Evolutionary conservation across 2,329 filamentous ascomycete genomes (phyloP), one percentile per base, ranked within the genome.

Genomic region (Apiospora koreana): DNA sequence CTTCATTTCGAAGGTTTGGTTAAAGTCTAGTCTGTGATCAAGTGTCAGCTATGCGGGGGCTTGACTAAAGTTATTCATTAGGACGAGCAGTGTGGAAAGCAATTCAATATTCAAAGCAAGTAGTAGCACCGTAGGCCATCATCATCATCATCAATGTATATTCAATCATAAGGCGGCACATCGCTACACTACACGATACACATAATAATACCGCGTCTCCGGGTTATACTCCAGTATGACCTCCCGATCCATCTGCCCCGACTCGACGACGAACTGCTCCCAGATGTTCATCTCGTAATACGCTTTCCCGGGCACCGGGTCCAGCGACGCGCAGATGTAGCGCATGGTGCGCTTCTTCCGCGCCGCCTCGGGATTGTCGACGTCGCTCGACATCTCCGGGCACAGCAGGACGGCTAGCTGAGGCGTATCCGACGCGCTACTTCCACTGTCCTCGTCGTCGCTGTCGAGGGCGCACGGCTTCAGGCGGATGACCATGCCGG

Each of bases 211-310:
- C 69, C 84, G 76, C n/a, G 83, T 83, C 9, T 73, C 79, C 2
- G 75, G 69, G 73, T 85, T 83, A 72, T 84, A 85, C 73, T 85
- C 82, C 12, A 85, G 71, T 41, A 83, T 70, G 3, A 85, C 79
- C 75, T 85, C 83, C 0, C 71, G 74, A 46, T 81, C 77, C 82
- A 86, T 85, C 71, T 74, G 66, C 0, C 78, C 75, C 6, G 79
- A 73, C 23, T 72, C 70, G 1, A 83, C 74, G 3, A 81, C 75
- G 28, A 79, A 71, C 69, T 84, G 82, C 41, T 75, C 76, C 82
- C 81, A 83, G 23, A 84, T 41, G 68, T 78, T 76, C 12, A 86
- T 68, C 58, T 83, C 81, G 68, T 81, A 86, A 4, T 81, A 76
- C 10, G 79, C 80, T 0, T 78, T 71, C 74, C 81, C 75, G 9